Base-by-base conservation (phyloP, 495 filamentous ascomycete species). In the Tuber microsphaerosporum region DNA sequence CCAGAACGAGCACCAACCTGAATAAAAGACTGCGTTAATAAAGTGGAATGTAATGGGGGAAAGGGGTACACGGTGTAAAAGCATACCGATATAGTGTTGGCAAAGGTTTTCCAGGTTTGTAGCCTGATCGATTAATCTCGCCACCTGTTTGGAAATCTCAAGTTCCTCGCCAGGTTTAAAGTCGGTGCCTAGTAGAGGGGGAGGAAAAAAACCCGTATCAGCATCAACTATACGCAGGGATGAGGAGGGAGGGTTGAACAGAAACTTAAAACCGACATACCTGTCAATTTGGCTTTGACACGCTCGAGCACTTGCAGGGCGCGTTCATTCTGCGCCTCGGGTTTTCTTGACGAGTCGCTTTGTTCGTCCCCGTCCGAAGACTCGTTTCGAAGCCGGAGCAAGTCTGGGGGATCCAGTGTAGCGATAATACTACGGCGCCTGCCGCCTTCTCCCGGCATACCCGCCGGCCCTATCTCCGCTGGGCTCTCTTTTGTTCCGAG, bases 81-180 rank as follows among this genome's bases (percentile, higher is more conserved):
- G 17, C 65, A 61, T 82, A 82, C 94, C 95, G 75, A 98, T 97
- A 84, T 97, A 99, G 85, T 98, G 95, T 85, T 97, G 95, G 82
- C 96, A 98, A 75, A 99, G 87, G 85, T 98, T 98, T 87, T 98
- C 96, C 69, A 97, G 86, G 80, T 93, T 97, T 9, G 95, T 98
- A 31, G 96, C 96, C 85, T 99, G 94, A 46, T 90, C 90, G 76
- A 98, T 91, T 80, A 98, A 85, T 84, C 94, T 94, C 82, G 97
- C 94, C 3, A 99, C 96, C 84, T 98, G 96, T 51, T 90, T 88
- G 26, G 91, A 90, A n/a, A 96, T 89, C 72, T 88, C 90, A 74
- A 99, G 87, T 84, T 97, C 95, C 76, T 94, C 92, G 17, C 88
- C 85, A 0, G 86, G 85, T 76, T 89, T 90, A 81, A 90, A 90